Evolutionary conservation across 208 protist species (phyloP).

Genomic region (Porcisia hertigi): DNA sequence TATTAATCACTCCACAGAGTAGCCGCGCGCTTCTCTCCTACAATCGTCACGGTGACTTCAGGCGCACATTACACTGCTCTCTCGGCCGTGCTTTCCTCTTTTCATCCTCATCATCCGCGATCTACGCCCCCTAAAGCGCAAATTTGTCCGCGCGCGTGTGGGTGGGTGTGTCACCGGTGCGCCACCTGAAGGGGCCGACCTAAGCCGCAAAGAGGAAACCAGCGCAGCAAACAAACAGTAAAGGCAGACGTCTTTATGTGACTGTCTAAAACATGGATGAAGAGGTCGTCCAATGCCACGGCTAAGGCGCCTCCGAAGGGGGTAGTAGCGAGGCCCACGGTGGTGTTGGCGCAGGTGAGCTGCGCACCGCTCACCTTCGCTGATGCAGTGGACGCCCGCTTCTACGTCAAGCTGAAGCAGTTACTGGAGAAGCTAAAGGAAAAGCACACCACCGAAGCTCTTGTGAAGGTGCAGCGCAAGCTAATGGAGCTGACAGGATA

Average conservation of each 20-base stretch:
- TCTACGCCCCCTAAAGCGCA: no score
- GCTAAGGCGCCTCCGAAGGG: neutral
- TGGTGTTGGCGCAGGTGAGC: slow-evolving; percentile 18
- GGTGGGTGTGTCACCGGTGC: neutral
- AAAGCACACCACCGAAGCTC: neutral
- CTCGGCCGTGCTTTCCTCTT: neutral
- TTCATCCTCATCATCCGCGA: no score
- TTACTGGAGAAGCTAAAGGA: slow-evolving; percentile 10
- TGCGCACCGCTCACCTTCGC: slow-evolving; percentile 22
- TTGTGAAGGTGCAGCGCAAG: slow-evolving; percentile 14
- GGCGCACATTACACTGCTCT: neutral
- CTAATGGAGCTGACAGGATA: slow-evolving; percentile 15
- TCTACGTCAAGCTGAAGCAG: slow-evolving; percentile 25
- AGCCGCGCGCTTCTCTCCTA: neutral
- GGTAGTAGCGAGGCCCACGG: neutral
- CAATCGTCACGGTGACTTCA: neutral
- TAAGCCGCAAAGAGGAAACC: neutral
- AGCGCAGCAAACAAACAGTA: no score
- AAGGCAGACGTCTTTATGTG: no score
- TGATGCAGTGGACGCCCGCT: slow-evolving; percentile 16
- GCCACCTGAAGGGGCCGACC: neutral
- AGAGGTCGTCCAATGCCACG: neutral
- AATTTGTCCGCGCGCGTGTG: neutral
- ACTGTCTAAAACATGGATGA: neutral
- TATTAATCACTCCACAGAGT: neutral